Evolutionary conservation across 768 basidiomycete species (phyloP).

Genomic region (Pleurotus eryngii): DNA sequence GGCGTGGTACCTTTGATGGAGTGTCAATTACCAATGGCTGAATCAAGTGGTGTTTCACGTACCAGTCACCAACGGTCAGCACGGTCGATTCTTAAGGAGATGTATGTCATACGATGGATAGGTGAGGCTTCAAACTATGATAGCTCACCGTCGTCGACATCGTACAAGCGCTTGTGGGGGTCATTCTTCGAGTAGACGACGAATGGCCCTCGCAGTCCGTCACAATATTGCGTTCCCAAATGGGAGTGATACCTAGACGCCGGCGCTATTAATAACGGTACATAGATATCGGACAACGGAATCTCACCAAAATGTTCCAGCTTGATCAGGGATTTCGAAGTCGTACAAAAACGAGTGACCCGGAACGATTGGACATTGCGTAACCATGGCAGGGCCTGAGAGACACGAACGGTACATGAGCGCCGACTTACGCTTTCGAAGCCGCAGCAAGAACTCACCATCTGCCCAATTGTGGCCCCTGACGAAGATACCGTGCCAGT

Average conservation of each 20-base stretch:
- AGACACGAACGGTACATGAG: neutral
- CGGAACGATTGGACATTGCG: constrained; percentile 47
- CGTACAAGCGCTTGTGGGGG: constrained; percentile 27
- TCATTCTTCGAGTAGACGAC: constrained; percentile 33
- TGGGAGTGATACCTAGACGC: constrained; percentile 31
- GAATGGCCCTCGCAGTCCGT: constrained; percentile 32
- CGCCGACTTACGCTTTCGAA: no score
- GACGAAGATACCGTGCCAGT: constrained; percentile 55
- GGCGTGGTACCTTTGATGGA: constrained; percentile 1
- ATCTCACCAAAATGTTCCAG: constrained; percentile 31
- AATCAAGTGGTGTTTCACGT: neutral
- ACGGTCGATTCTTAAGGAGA: neutral
- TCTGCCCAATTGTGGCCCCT: constrained; percentile 40
- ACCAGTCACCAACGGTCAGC: neutral
- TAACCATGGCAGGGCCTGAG: constrained; percentile 19
- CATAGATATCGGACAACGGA: no score
- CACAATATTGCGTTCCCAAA: constrained; percentile 36
- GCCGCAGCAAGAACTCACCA: constrained; percentile 20
- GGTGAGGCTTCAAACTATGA: neutral
- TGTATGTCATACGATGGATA: constrained; percentile 22
- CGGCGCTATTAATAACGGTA: neutral
- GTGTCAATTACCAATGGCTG: neutral
- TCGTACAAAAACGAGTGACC: constrained; percentile 41
- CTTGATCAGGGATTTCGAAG: constrained; percentile 25
- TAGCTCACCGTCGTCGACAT: constrained; percentile 12